phyloP scores from a whole-genome alignment of 257 asterid species.

The Fraxinus quadrangulata region DNA sequence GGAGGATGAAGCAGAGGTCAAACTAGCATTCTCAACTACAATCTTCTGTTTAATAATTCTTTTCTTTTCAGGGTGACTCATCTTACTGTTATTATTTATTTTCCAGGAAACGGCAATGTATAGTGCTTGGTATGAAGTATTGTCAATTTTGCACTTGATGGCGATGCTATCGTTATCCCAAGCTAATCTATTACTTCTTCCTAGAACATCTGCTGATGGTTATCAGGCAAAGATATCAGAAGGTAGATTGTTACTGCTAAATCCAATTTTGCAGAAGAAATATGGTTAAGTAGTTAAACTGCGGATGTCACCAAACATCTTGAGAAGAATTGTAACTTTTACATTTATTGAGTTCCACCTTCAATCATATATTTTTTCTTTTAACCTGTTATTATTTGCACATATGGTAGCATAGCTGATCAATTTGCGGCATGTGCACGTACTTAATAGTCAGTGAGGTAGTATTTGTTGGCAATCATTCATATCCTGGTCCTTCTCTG shows the following conservation, averaged over 20 bases:
- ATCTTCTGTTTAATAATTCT: constrained; percentile 23
- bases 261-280: constrained; percentile 6
- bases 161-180: constrained; percentile 82
- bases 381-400: not conserved
- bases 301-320: not conserved
- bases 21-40: constrained; percentile 25
- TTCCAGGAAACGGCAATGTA: constrained; percentile 82
- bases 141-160: constrained; percentile 97
- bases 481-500: not conserved
- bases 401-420: not conserved
- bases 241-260: constrained; percentile 53
- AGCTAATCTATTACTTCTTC: constrained; percentile 85
- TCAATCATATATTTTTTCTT: no score
- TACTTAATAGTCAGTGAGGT: not conserved
- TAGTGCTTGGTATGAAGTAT: constrained; percentile 91
- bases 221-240: constrained; percentile 90
- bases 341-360: not conserved
- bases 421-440: not conserved
- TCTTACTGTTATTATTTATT: constrained; percentile 26
- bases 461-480: not conserved
- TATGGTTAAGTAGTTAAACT: constrained; percentile 4
- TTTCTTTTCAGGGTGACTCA: constrained; percentile 14
- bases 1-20: constrained; percentile 97
- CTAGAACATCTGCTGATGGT: constrained; percentile 82
- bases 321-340: not conserved